Conservation (phyloP, 73 alveolate genomes). For the Durusdinium trenchii region DNA sequence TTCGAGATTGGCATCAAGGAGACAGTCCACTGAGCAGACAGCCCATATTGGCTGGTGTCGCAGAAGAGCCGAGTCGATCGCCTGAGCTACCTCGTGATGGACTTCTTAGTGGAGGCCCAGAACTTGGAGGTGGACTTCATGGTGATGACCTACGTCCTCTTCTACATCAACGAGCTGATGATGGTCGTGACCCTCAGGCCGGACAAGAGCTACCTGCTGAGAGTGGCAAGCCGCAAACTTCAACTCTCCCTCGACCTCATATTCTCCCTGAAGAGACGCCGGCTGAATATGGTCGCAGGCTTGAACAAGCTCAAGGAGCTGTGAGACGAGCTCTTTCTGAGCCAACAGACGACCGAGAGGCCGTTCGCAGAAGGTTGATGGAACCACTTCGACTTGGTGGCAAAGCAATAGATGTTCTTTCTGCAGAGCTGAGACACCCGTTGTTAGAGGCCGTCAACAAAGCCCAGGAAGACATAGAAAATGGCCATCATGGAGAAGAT, state of each 20-base stretch:
- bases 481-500: neutral
- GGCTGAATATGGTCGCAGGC: neutral
- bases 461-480: neutral
- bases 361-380: neutral
- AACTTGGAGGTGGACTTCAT: neutral
- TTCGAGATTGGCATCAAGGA: neutral
- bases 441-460: neutral
- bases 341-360: neutral
- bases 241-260: neutral
- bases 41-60: neutral
- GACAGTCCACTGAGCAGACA: too few relatives aligned
- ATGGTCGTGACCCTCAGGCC: neutral
- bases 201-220: neutral
- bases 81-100: too few relatives aligned
- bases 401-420: neutral
- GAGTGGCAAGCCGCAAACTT: neutral
- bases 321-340: neutral
- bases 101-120: neutral
- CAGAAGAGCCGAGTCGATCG: neutral
- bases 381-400: neutral
- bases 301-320: constrained; percentile 2
- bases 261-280: neutral
- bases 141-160: neutral
- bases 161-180: neutral
- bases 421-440: neutral